Evolutionary conservation across 2,329 filamentous ascomycete species (phyloP), one percentile per base, ranked within the genome.

Genomic region (Gnomoniopsis sp.): DNA sequence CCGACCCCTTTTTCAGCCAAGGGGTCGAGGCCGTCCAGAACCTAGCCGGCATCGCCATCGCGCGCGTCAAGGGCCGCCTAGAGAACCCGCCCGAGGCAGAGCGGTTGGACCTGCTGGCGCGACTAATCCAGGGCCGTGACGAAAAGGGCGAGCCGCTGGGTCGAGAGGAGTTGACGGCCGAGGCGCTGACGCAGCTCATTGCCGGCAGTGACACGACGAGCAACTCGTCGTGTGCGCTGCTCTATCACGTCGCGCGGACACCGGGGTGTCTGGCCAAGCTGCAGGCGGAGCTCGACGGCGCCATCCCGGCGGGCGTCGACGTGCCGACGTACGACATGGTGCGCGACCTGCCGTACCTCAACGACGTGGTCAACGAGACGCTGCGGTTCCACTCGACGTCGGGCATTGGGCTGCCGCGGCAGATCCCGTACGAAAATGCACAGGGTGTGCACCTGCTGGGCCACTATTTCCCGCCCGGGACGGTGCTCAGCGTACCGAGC

Each of bases 351-450:
- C 84, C 86, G 1, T 96, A 96, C 69, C 80, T 96, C 6, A 81
- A 87, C 65, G 81, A 80, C 65, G 87, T 93, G 30, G 88, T 96
- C 74, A 87, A 88, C 71, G 92, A 96, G 75, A 89, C 90, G 0
- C 86, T 96, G 70, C 90, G 92, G 52, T 88, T 91, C 73, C 92
- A 96, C 79, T 89, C 84, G 58, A 96, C 92, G 6, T 95, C 90
- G 0, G 88, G 89, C 12, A 89, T 96, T 64, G 92, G 92, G 2
- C 87, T 96, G 0, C 91, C 92, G 0, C 87, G 92, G 2, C 76
- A 87, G 63, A 82, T 96, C 1, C 90, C 91, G 0, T 68, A 76
- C 0, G 80, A 81, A 17, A 85, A 83, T 0, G 23, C 43, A 14
- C 72, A 81, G 1, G 90, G 89, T 10, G 71, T 93, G 33, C 80